These are phyloP conservation scores for Silene latifolia DNA, from an alignment of 148 eudicot genomes.

Conservation along the genomic window DNA sequence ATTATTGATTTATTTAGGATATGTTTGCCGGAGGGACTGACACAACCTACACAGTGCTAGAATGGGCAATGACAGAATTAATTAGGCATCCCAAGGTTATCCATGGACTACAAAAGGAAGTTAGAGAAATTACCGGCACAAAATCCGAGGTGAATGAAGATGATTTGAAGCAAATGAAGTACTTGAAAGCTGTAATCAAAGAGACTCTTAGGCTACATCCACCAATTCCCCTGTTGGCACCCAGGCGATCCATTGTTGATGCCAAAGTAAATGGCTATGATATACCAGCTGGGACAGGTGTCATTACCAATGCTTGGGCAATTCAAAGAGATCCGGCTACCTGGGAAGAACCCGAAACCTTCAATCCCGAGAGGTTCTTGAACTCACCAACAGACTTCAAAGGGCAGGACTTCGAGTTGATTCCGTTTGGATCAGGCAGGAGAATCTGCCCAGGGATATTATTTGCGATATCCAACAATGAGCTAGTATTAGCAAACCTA, in stretches of 20 bases:
- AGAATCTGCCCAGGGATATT: constrained; percentile 26
- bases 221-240: constrained; percentile 22
- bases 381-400: constrained; percentile 15
- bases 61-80: constrained; percentile 35
- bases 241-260: constrained; percentile 11
- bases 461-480: constrained; percentile 17
- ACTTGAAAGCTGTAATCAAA: constrained; percentile 27
- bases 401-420: constrained; percentile 28
- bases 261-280: constrained; percentile 16
- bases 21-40: constrained; percentile 27
- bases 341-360: constrained; percentile 24
- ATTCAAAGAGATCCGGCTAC: constrained; percentile 26
- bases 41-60: constrained; percentile 25
- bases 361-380: constrained; percentile 23
- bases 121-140: constrained; percentile 17
- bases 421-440: constrained; percentile 34
- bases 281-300: constrained; percentile 18
- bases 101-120: constrained; percentile 23
- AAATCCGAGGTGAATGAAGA: constrained; percentile 11
- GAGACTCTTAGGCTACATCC: constrained; percentile 30
- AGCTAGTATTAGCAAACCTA: constrained; percentile 31
- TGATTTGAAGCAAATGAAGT: constrained; percentile 24
- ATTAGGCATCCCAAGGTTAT: constrained; percentile 16
- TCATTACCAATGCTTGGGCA: constrained; percentile 25
- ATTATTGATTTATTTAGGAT: constrained; percentile 13